These are phyloP conservation scores for Aschersonia sp. DNA, from an alignment of 2,329 filamentous ascomycete species.

Conservation along the genomic window DNA sequence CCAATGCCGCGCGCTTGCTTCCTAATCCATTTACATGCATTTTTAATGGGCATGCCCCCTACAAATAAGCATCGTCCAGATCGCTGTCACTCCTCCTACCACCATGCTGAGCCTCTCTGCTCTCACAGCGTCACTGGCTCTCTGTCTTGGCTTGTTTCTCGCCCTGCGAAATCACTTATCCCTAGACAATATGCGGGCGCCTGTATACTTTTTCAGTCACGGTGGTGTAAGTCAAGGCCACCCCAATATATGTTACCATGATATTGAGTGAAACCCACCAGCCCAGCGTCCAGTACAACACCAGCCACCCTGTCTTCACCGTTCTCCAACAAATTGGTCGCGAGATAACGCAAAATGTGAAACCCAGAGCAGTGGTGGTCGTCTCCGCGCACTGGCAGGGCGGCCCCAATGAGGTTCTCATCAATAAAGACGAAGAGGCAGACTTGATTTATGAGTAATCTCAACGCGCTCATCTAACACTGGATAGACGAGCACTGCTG, in stretches of 20 bases:
- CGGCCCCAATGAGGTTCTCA: conserved; percentile 36
- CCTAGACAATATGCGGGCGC: conserved; percentile 9
- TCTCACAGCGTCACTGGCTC: background rate
- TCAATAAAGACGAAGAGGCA: conserved; percentile 51
- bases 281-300: conserved; percentile 56
- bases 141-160: background rate
- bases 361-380: conserved; percentile 58
- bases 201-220: conserved; percentile 36
- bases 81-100: background rate
- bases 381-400: conserved; percentile 71
- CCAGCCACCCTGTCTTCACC: conserved; percentile 49
- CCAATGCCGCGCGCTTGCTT: background rate
- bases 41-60: background rate
- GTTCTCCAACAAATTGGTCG: conserved; percentile 50
- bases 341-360: conserved; percentile 57
- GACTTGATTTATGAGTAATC: conserved; percentile 55
- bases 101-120: background rate
- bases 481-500: no score
- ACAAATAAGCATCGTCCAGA: background rate
- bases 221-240: conserved; percentile 24
- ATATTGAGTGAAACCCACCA: conserved; percentile 7
- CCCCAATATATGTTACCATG: background rate
- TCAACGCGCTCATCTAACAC: no score
- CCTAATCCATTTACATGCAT: background rate
- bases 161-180: background rate